Conservation (phyloP, 306 rosid species). For the Cucurbita ficifolia region DNA sequence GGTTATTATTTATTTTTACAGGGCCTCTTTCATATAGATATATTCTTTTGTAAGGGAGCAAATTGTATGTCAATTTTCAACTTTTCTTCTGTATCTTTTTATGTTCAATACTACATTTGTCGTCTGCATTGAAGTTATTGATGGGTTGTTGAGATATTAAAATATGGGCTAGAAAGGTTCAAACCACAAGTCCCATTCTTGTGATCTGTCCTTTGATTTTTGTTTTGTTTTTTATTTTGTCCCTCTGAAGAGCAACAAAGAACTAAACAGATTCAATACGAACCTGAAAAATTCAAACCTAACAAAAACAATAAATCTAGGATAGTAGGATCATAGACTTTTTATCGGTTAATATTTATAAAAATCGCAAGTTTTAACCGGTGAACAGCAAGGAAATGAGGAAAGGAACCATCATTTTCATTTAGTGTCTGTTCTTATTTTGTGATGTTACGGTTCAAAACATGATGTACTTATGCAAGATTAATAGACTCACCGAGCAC, state of each 20-base stretch:
- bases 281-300: not conserved
- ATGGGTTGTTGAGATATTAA: not conserved
- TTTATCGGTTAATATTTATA: not conserved
- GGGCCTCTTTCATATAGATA: conserved; percentile 26
- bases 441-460: not conserved
- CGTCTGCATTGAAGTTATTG: not conserved
- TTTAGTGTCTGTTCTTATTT: not conserved
- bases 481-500: not conserved
- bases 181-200: not conserved
- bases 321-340: not conserved
- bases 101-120: conserved; percentile 6
- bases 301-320: not conserved
- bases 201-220: not conserved
- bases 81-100: conserved; percentile 1
- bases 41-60: conserved; percentile 41
- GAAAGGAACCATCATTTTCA: not conserved
- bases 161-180: not conserved
- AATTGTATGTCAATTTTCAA: conserved; percentile 20
- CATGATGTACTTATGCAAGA: not conserved
- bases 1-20: conserved; percentile 37
- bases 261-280: not conserved
- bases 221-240: not conserved
- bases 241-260: not conserved
- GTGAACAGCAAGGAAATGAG: not conserved
- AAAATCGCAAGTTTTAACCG: not conserved